phyloP scores from a whole-genome alignment of 208 protist genomes.

The Leishmania martiniquensis region DNA sequence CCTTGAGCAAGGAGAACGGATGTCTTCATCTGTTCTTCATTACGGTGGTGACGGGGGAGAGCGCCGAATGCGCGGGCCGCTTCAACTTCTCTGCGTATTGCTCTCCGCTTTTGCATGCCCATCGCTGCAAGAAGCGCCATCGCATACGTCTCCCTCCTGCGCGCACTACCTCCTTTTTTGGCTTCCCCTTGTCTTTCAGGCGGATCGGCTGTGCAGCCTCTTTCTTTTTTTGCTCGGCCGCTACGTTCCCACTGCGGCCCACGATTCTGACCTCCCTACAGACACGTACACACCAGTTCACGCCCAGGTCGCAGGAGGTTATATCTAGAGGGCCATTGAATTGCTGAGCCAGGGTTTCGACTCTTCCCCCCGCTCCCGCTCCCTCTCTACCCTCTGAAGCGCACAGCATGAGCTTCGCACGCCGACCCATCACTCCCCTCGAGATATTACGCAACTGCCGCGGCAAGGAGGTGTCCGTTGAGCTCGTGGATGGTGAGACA shows the following conservation, averaged over 20 bases:
- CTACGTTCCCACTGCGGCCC: not conserved
- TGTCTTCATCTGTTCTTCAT: not conserved
- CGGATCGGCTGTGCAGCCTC: not conserved
- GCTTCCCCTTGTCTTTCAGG: not conserved
- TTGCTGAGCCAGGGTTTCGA: too few species aligned
- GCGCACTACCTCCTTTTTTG: not conserved
- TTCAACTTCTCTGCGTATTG: not conserved
- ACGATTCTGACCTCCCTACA: not conserved
- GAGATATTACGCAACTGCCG: conserved; percentile 84
- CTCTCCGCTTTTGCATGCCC: not conserved
- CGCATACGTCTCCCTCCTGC: too few species aligned
- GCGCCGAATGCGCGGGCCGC: not conserved
- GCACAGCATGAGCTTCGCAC: conserved; percentile 39
- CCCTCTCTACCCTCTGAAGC: not conserved
- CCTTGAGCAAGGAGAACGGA: not conserved
- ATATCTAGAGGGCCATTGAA: not conserved
- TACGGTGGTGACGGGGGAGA: not conserved
- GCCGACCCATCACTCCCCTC: conserved; percentile 55
- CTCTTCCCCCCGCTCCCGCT: too few species aligned
- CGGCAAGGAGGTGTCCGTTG: conserved; percentile 79
- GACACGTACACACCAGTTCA: too few species aligned
- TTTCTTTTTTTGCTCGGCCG: too few species aligned
- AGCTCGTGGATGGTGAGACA: conserved; percentile 69
- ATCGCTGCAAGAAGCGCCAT: not conserved
- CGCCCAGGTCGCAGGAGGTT: not conserved